These are phyloP conservation scores for Fusarium coicis DNA, from an alignment of 2,329 filamentous ascomycete species.

Conservation along the genomic window DNA sequence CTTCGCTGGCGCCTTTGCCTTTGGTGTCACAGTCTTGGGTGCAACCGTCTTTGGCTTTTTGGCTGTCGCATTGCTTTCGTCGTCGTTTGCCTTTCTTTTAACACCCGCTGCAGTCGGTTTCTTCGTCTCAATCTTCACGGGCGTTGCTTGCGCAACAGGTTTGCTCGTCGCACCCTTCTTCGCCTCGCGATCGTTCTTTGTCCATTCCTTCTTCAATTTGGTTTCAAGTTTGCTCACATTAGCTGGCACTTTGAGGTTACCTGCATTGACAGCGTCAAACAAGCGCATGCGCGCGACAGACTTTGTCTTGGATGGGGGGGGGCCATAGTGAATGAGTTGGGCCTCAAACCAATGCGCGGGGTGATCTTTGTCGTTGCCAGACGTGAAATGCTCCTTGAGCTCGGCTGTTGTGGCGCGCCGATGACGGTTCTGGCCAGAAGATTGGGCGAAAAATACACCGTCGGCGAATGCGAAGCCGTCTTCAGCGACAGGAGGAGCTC, in stretches of 20 bases:
- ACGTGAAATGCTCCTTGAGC: constrained; percentile 58
- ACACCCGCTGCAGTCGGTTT: constrained; percentile 7
- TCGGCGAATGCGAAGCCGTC: constrained; percentile 57
- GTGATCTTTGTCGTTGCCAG: constrained; percentile 57
- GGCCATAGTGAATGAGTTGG: constrained; percentile 71
- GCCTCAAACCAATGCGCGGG: constrained; percentile 71
- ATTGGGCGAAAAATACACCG: constrained; percentile 57
- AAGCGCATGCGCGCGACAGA: constrained; percentile 68
- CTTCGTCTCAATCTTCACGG: not conserved
- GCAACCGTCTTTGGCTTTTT: constrained; percentile 22
- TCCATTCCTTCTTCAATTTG: constrained; percentile 68
- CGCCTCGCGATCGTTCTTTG: constrained; percentile 59
- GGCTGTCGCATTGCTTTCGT: not conserved
- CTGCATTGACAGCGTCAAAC: constrained; percentile 64
- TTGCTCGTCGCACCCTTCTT: constrained; percentile 49
- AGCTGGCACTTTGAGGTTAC: constrained; percentile 59
- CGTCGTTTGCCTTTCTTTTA: constrained; percentile 46
- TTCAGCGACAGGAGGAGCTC: constrained; percentile 30
- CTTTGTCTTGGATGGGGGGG: constrained; percentile 66
- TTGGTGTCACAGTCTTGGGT: not conserved
- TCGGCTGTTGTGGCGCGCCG: constrained; percentile 57
- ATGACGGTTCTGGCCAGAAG: constrained; percentile 57
- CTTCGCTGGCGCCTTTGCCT: not conserved
- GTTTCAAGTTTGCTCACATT: constrained; percentile 61
- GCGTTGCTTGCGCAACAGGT: not conserved